A percentile compares a stretch with the other conserved stretches of the same genome.
Evolutionary conservation across 2,329 filamentous ascomycete species (phyloP).

Genomic region (Alternaria sp.): DNA sequence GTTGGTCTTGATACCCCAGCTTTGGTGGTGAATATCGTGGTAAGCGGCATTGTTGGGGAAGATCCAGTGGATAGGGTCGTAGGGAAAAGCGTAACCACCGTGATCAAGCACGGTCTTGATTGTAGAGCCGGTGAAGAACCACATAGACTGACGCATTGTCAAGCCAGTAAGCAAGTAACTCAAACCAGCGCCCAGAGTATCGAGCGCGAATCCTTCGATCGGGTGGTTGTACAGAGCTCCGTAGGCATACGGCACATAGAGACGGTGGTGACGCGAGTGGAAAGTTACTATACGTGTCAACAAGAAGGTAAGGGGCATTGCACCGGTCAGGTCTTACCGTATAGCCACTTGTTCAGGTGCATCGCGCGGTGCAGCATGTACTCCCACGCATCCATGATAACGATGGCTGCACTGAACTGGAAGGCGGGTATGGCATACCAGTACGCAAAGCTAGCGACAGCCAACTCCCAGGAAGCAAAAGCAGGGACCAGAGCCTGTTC

Average conservation of each 20-base stretch:
- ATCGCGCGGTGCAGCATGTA: slow-evolving; percentile 96
- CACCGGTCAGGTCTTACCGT: slow-evolving; percentile 69
- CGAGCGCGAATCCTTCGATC: slow-evolving; percentile 89
- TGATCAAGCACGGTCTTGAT: slow-evolving; percentile 98
- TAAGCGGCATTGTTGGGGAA: slow-evolving; percentile 96
- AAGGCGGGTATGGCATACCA: slow-evolving; percentile 76
- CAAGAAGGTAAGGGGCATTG: background rate
- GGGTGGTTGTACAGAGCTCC: slow-evolving; percentile 97
- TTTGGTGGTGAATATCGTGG: slow-evolving; percentile 98
- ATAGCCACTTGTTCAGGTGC: slow-evolving; percentile 98
- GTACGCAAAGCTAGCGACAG: slow-evolving; percentile 79
- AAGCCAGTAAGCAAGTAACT: slow-evolving; percentile 83
- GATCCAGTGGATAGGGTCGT: slow-evolving; percentile 89
- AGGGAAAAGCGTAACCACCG: slow-evolving; percentile 94
- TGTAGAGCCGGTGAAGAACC: slow-evolving; percentile 87
- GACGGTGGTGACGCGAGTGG: slow-evolving; percentile 93
- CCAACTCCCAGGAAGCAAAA: slow-evolving; percentile 85
- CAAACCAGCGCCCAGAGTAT: slow-evolving; percentile 85
- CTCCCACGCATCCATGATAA: slow-evolving; percentile 93
- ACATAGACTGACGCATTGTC: slow-evolving; percentile 85
- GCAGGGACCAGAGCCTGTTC: slow-evolving; percentile 66
- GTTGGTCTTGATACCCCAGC: slow-evolving; percentile 98
- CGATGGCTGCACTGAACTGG: slow-evolving; percentile 78
- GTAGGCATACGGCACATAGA: slow-evolving; percentile 97
- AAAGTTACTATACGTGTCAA: slow-evolving; percentile 70